Conservation (phyloP, 2,329 filamentous ascomycete genomes). For the Epichloe uncinata region DNA sequence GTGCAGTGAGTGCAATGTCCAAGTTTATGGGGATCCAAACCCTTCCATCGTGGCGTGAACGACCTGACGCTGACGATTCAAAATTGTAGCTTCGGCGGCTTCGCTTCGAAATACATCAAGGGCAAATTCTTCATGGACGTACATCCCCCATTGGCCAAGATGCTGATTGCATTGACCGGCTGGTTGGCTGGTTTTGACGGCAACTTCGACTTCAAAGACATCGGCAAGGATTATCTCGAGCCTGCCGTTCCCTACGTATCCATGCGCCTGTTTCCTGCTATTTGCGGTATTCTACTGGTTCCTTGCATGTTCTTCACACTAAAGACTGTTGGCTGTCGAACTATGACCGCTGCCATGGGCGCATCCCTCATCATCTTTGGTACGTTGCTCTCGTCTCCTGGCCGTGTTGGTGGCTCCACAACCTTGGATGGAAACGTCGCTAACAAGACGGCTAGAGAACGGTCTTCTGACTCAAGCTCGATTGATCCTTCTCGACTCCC, state of each 20-base stretch:
- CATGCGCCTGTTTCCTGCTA: slow-evolving; percentile 86
- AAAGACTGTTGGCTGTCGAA: slow-evolving; percentile 81
- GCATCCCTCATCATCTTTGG: slow-evolving; percentile 83
- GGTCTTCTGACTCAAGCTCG: slow-evolving; percentile 90
- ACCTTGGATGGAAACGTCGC: slow-evolving; percentile 2
- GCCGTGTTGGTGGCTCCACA: background rate
- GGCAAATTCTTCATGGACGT: slow-evolving; percentile 99
- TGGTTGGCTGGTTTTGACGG: slow-evolving; percentile 93
- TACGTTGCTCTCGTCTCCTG: slow-evolving; percentile 30
- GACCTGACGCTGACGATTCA: background rate
- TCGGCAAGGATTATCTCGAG: slow-evolving; percentile 96
- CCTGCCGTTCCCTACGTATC: slow-evolving; percentile 92
- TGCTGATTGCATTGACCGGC: slow-evolving; percentile 88
- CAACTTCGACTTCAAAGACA: slow-evolving; percentile 97
- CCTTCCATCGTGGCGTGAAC: background rate
- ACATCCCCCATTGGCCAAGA: slow-evolving; percentile 96
- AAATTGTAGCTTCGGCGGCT: slow-evolving; percentile 82
- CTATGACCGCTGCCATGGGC: slow-evolving; percentile 70
- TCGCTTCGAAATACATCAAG: slow-evolving; percentile 98
- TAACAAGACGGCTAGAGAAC: slow-evolving; percentile 53
- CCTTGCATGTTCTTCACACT: slow-evolving; percentile 91
- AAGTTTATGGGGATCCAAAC: background rate
- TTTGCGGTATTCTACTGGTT: slow-evolving; percentile 77
- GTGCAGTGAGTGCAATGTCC: slow-evolving; percentile 67
- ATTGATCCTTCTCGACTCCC: slow-evolving; percentile 84